These are phyloP conservation scores for Colletotrichum gigasporum DNA, from an alignment of 2,329 filamentous ascomycete genomes.

Conservation along the genomic window DNA sequence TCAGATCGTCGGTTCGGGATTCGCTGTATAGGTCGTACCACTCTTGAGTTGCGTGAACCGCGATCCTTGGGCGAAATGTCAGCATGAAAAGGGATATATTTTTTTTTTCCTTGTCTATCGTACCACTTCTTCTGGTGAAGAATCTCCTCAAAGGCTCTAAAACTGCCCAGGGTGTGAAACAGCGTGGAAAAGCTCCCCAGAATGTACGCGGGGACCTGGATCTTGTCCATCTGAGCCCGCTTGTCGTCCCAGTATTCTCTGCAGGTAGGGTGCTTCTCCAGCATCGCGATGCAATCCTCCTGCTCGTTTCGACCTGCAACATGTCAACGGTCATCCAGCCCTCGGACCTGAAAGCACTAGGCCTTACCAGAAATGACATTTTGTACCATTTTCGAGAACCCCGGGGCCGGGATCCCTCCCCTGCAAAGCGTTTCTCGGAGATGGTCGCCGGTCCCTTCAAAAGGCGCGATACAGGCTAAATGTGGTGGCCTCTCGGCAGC, in stretches of 20 bases:
- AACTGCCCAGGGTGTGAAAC: constrained; percentile 13
- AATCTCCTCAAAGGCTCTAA: constrained; percentile 14
- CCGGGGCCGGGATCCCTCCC: neutral
- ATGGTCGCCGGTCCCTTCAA: constrained; percentile 9
- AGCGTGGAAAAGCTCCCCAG: neutral
- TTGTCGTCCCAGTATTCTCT: constrained; percentile 13
- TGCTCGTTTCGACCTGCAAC: neutral
- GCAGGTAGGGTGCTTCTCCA: neutral
- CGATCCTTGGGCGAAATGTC: neutral
- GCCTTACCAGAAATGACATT: neutral
- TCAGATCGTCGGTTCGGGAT: constrained; percentile 34
- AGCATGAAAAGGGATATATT: neutral
- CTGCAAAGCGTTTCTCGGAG: neutral
- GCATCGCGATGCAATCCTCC: neutral
- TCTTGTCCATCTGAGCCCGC: neutral
- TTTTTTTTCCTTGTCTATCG: neutral
- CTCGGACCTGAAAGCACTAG: no score
- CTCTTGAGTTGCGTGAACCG: constrained; percentile 38
- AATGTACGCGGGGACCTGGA: constrained; percentile 6
- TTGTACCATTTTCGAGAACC: neutral
- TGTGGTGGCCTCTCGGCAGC: constrained; percentile 9
- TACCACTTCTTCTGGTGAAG: constrained; percentile 17
- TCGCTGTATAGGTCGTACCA: constrained; percentile 40
- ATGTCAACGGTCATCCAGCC: no score
- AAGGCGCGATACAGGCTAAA: neutral